Percentiles rank a stretch among this genome's conserved stretches.
Conservation (phyloP, 2,329 filamentous ascomycete genomes). For the Colletotrichum graminicola region DNA sequence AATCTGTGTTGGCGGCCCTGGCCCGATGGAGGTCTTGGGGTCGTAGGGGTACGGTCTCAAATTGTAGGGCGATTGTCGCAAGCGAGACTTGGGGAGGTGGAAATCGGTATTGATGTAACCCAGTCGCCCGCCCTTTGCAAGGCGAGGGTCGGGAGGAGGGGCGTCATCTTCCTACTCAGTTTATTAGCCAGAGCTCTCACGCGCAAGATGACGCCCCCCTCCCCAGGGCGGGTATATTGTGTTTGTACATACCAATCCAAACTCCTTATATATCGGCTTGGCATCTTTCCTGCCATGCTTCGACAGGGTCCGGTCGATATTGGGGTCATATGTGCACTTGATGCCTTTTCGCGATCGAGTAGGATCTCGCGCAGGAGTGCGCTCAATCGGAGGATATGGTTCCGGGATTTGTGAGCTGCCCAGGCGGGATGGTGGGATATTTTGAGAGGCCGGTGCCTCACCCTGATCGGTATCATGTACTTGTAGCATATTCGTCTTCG, state of each 20-base stretch:
- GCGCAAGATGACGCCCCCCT: conserved; percentile 73
- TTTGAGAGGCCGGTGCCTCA: conserved; percentile 47
- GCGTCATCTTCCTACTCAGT: conserved; percentile 81
- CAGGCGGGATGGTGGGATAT: conserved; percentile 47
- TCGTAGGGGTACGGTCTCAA: conserved; percentile 87
- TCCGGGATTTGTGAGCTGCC: conserved; percentile 50
- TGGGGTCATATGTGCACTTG: conserved; percentile 72
- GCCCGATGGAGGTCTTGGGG: conserved; percentile 84
- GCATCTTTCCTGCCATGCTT: conserved; percentile 66
- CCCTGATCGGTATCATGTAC: conserved; percentile 59
- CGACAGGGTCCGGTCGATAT: conserved; percentile 63
- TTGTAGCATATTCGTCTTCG: conserved; percentile 68
- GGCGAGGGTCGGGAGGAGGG: conserved; percentile 84
- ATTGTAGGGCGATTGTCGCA: conserved; percentile 81
- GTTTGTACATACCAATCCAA: conserved; percentile 74
- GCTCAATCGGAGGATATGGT: conserved; percentile 52
- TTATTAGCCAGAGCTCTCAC: conserved; percentile 69
- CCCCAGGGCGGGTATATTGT: conserved; percentile 53
- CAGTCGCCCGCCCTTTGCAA: conserved; percentile 75
- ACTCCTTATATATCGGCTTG: conserved; percentile 73
- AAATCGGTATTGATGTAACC: conserved; percentile 78
- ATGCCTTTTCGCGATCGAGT: conserved; percentile 65
- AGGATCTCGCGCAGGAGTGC: conserved; percentile 69
- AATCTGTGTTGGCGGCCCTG: conserved; percentile 89
- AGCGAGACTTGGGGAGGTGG: conserved; percentile 77